phyloP scores from a whole-genome alignment of 441 rosid genomes.

The Hura crepitans region DNA sequence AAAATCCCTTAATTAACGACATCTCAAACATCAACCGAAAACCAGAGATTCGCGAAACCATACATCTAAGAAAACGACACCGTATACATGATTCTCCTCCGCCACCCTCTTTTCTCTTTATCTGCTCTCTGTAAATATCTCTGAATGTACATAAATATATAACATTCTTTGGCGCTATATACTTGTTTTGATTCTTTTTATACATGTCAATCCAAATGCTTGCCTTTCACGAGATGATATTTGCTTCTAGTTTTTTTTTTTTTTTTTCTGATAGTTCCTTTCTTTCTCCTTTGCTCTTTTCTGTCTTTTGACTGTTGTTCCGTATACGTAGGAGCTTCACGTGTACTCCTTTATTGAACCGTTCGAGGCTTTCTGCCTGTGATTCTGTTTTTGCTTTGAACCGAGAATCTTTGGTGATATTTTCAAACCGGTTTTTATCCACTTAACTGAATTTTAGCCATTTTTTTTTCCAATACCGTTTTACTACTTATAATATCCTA shows the following conservation, averaged over 20 bases:
- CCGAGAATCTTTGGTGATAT: slow-evolving; percentile 9
- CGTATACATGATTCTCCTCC: slow-evolving; percentile 54
- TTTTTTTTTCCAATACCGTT: slow-evolving; percentile 15
- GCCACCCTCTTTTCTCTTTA: slow-evolving; percentile 10
- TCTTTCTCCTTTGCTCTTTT: background rate
- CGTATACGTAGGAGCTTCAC: slow-evolving; percentile 34
- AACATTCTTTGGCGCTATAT: background rate
- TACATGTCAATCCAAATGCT: slow-evolving; percentile 25
- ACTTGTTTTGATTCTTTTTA: slow-evolving; percentile 11
- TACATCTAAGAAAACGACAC: slow-evolving; percentile 41
- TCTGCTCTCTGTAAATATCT: slow-evolving; percentile 7
- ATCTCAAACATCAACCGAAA: background rate
- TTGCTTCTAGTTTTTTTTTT: slow-evolving; percentile 6
- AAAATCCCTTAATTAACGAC: too few species aligned
- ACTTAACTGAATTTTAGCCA: slow-evolving; percentile 18
- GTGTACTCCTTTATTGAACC: slow-evolving; percentile 20
- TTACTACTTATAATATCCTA: background rate
- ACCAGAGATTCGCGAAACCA: slow-evolving; percentile 16
- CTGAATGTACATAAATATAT: background rate
- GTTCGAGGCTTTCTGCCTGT: slow-evolving; percentile 9
- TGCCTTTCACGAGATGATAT: slow-evolving; percentile 36
- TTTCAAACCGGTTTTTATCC: slow-evolving; percentile 7
- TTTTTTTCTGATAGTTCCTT: slow-evolving; percentile 16
- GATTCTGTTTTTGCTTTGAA: slow-evolving; percentile 18
- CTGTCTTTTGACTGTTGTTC: background rate